These are phyloP conservation scores for Solanum megistacrolobum DNA, from an alignment of 257 asterid genomes.

Conservation along the genomic window DNA sequence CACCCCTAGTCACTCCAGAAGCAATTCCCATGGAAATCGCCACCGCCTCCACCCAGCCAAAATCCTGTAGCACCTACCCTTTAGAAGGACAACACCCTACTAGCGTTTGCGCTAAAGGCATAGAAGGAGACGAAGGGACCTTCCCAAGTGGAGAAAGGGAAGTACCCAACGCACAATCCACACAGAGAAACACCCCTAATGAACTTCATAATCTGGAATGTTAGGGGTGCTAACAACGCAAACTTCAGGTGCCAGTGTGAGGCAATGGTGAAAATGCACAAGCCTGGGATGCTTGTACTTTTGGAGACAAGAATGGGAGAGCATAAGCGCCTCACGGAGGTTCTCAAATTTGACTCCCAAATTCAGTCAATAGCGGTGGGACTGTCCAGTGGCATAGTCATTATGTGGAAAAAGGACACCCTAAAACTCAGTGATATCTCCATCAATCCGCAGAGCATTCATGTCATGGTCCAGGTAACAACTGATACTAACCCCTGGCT, in stretches of 20 bases:
- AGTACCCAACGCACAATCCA: too few relatives aligned
- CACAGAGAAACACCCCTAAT: neutral
- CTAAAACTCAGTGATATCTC: neutral
- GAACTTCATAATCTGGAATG: neutral
- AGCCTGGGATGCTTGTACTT: neutral
- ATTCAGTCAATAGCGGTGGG: neutral
- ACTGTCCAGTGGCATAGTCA: neutral
- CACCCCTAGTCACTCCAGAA: too few relatives aligned
- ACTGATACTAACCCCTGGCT: neutral
- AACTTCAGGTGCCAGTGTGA: neutral
- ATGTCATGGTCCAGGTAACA: neutral
- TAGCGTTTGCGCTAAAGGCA: neutral
- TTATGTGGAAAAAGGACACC: neutral
- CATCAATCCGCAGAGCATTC: neutral
- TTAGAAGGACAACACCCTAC: neutral
- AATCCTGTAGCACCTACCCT: too few relatives aligned
- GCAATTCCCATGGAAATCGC: too few relatives aligned
- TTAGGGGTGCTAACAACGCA: neutral
- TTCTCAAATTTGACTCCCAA: too few relatives aligned
- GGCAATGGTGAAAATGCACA: neutral
- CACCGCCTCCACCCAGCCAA: too few relatives aligned
- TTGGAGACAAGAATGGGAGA: neutral
- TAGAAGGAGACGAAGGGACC: neutral
- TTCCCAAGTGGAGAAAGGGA: neutral
- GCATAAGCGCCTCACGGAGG: accelerated